phyloP scores from a whole-genome alignment of 345 rosid species.

The Capsella bursapastoris region DNA sequence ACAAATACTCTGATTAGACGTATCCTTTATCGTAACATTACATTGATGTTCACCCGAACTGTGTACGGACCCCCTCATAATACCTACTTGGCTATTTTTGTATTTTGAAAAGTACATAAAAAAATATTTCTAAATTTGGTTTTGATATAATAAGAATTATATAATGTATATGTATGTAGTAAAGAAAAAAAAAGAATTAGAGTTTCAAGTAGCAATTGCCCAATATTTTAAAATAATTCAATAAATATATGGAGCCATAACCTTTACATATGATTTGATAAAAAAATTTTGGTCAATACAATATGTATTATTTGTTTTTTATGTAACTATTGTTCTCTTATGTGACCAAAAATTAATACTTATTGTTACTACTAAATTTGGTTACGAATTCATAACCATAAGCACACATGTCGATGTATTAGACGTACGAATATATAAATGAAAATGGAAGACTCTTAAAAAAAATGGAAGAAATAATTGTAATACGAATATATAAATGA shows the following conservation, averaged over 20 bases:
- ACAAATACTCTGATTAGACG: slow-evolving; percentile 46
- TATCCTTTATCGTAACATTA: slow-evolving; percentile 38
- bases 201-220: background rate
- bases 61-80: slow-evolving; percentile 49
- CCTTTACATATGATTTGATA: background rate
- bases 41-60: slow-evolving; percentile 25
- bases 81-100: slow-evolving; percentile 17
- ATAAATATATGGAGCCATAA: background rate
- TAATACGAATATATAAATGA: too few relatives aligned
- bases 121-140: too few relatives aligned
- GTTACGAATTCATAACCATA: background rate
- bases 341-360: background rate
- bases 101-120: too few relatives aligned
- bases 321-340: background rate
- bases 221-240: background rate
- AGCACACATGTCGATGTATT: too few relatives aligned
- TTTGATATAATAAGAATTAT: background rate
- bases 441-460: too few relatives aligned
- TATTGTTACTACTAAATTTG: background rate
- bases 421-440: too few relatives aligned
- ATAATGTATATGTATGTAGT: too few relatives aligned
- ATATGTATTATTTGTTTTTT: background rate
- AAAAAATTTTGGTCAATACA: too few relatives aligned
- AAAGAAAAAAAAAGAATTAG: too few relatives aligned
- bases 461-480: too few relatives aligned